Percentiles rank a stretch among this genome's conserved stretches.
Evolutionary conservation across 73 alveolate species (phyloP).

Genomic region (Uronychia setigera): DNA sequence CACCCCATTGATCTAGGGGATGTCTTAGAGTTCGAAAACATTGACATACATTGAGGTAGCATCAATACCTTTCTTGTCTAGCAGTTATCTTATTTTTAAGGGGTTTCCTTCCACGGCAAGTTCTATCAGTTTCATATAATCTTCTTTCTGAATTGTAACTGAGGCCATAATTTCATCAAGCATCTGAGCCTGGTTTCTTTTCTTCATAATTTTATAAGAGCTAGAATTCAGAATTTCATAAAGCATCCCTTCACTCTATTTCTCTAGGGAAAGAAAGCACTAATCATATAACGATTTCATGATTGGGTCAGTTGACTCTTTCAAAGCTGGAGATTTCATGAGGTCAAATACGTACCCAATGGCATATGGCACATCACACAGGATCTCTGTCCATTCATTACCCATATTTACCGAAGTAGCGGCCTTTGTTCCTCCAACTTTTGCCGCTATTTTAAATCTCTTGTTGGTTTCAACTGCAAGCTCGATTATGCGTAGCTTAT

Average conservation of each 20-base stretch:
- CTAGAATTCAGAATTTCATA: neutral
- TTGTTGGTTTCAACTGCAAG: neutral
- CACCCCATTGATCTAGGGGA: neutral
- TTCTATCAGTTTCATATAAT: neutral
- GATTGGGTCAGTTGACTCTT: too few species aligned
- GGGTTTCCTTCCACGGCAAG: neutral
- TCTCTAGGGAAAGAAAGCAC: neutral
- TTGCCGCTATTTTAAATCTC: too few species aligned
- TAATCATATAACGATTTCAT: too few species aligned
- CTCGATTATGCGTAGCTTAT: neutral
- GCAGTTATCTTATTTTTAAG: too few species aligned
- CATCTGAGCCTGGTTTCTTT: neutral
- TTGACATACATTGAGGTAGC: neutral
- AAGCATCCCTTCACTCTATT: neutral
- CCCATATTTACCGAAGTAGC: neutral
- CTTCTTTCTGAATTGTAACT: neutral
- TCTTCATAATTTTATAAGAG: neutral
- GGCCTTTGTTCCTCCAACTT: too few species aligned
- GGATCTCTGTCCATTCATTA: neutral
- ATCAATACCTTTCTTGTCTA: neutral
- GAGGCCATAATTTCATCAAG: neutral
- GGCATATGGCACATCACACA: neutral
- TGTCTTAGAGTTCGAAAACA: neutral
- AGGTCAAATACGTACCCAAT: neutral
- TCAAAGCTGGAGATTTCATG: too few species aligned